These are phyloP conservation scores for Selenicereus undatus DNA, from an alignment of 148 eudicot genomes.

Conservation along the genomic window DNA sequence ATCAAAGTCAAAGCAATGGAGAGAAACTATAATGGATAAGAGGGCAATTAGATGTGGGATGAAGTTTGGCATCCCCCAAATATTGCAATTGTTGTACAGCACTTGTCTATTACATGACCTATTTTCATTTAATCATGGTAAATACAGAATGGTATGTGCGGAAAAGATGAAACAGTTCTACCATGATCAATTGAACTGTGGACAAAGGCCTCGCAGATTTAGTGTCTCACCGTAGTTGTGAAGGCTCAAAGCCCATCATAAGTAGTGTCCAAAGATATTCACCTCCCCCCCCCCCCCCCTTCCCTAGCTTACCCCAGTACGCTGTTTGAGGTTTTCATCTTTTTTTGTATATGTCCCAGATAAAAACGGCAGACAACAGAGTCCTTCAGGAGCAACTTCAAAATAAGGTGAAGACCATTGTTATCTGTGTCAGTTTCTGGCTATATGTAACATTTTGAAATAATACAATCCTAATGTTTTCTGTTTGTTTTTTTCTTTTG, in stretches of 20 bases:
- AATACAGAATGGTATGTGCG: neutral
- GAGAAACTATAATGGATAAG: neutral
- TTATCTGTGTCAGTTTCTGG: constrained; percentile 8
- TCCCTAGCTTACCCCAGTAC: neutral
- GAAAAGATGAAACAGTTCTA: neutral
- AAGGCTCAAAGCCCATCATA: neutral
- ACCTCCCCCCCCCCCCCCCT: neutral
- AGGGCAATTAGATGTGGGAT: neutral
- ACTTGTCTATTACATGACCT: neutral
- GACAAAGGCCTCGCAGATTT: too few relatives aligned
- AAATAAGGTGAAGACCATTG: constrained; percentile 54
- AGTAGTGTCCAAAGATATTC: neutral
- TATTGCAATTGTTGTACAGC: neutral
- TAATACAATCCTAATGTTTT: neutral
- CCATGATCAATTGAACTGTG: too few relatives aligned
- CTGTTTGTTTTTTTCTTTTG: constrained; percentile 13
- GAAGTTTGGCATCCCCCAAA: neutral
- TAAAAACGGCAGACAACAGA: constrained; percentile 87
- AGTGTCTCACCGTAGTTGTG: too few relatives aligned
- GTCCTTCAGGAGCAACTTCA: constrained; percentile 93
- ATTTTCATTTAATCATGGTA: neutral
- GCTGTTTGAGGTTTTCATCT: neutral
- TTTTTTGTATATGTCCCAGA: constrained; percentile 38
- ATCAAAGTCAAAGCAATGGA: neutral
- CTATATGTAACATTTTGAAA: neutral